Evolutionary conservation across 2,329 filamentous ascomycete genomes (phyloP), one percentile per base, ranked within the genome.

Genomic region (Leptosphaerulina australis): DNA sequence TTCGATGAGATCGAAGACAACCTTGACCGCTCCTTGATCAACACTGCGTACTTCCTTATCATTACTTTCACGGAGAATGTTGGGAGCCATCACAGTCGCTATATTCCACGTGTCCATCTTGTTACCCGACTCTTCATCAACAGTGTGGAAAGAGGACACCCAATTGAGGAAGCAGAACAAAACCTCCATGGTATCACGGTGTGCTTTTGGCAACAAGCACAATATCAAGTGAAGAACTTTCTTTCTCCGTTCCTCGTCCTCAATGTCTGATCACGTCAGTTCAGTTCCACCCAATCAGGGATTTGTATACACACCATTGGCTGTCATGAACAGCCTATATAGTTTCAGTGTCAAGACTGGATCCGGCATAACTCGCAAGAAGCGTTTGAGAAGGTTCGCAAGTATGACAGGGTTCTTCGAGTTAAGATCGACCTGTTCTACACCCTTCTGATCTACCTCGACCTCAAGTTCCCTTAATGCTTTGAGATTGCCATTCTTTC

Each of bases 41-140:
- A 96, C 91, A 61, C 95, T 93, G 38, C 72, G 75, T 35, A 74
- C 70, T 54, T 73, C 67, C 53, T 74, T 71, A 38, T 75, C 74
- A 45, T 69, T 79, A 53, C 79, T 84, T 59, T 87, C 89, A 63
- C 89, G 92, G 10, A 97, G 81, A 55, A 99, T 91, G 66, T 99
- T 99, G 0, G 94, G 94, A 4, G 93, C 92, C 73, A 99, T 97
- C 56, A 99, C 94, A 3, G 95, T 97, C 3, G 94, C 91, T 56
- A 99, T 82, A 68, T 99, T 99, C 77, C 96, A 91, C 44, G 96
- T 89, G 71, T 99, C 94, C 94, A 99, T 99, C 80, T 97, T 97
- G 63, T 93, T 97, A 20, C 94, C 94, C 17, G 88, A 89, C 70
- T 99, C 94, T 67, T 99, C 94, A 64, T 99, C 94, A 11, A 99